A percentile compares a stretch with the other conserved stretches of the same genome.
Evolutionary conservation across 352 stramenopile genomes (phyloP).

Genomic region (Pythium brassicae): DNA sequence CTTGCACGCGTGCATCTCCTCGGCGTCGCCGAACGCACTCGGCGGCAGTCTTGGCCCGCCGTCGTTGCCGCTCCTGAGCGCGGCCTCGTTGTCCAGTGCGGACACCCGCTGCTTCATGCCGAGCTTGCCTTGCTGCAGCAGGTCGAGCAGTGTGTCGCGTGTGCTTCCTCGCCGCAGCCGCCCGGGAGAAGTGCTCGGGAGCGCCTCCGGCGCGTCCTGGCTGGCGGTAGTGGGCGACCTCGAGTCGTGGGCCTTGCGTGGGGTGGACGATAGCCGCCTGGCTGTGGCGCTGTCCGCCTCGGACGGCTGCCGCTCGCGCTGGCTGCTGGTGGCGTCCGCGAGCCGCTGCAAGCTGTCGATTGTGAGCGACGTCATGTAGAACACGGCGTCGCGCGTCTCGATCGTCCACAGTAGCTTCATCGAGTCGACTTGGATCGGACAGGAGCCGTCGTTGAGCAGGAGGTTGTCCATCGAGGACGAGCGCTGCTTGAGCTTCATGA

Average conservation of each 20-base stretch:
- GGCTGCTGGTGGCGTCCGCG: constrained; percentile 24
- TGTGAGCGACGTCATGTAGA: constrained; percentile 61
- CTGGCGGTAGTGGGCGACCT: neutral
- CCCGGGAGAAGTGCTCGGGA: neutral
- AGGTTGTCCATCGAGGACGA: constrained; percentile 72
- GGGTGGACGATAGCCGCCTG: neutral
- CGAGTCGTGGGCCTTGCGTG: neutral
- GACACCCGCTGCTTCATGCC: constrained; percentile 24
- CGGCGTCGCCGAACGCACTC: constrained; percentile 1
- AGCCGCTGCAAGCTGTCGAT: constrained; percentile 49
- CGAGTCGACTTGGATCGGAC: constrained; percentile 76
- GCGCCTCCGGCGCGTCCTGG: neutral
- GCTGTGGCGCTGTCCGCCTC: neutral
- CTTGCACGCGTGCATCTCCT: constrained; percentile 18
- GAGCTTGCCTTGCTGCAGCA: constrained; percentile 74
- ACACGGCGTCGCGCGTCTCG: constrained; percentile 63
- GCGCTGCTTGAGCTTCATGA: constrained; percentile 52
- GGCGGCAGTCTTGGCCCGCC: constrained; percentile 7
- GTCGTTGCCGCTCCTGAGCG: constrained; percentile 9
- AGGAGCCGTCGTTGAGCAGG: constrained; percentile 60
- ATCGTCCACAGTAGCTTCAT: constrained; percentile 82
- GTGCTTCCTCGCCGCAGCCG: constrained; percentile 32
- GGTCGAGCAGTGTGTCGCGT: constrained; percentile 59
- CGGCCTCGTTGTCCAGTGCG: constrained; percentile 13
- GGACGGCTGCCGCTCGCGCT: constrained; percentile 5